Conservation (phyloP, 2,329 filamentous ascomycete genomes). For the Xylaria arbuscula region DNA sequence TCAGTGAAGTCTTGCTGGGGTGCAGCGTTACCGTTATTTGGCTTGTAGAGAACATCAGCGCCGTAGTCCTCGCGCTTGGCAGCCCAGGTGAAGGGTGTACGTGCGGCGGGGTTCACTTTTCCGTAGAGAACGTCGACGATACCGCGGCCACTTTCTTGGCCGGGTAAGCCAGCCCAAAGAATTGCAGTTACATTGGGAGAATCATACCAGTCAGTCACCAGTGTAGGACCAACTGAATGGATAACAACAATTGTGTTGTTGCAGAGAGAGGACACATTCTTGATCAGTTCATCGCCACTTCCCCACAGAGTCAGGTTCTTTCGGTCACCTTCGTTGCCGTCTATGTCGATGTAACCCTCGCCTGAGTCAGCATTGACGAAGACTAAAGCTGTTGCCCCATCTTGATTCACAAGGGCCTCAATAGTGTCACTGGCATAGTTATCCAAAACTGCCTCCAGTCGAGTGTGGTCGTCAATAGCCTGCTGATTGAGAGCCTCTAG, state of each 20-base stretch:
- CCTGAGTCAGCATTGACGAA: conserved; percentile 90
- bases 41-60: conserved; percentile 71
- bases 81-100: conserved; percentile 85
- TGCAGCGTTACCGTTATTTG: conserved; percentile 73
- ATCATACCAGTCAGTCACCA: conserved; percentile 79
- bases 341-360: conserved; percentile 86
- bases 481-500: conserved; percentile 74
- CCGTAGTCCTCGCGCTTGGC: conserved; percentile 74
- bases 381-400: conserved; percentile 79
- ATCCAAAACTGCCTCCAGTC: conserved; percentile 74
- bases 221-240: conserved; percentile 83
- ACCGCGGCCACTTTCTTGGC: conserved; percentile 84
- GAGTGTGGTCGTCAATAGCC: conserved; percentile 67
- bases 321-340: conserved; percentile 86
- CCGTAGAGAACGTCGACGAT: conserved; percentile 88
- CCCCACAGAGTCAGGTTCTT: conserved; percentile 94
- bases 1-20: conserved; percentile 81
- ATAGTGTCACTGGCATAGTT: conserved; percentile 73
- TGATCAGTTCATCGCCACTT: conserved; percentile 81
- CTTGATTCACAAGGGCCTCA: conserved; percentile 68
- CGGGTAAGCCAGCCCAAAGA: conserved; percentile 82
- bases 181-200: conserved; percentile 86
- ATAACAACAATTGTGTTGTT: conserved; percentile 94
- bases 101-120: conserved; percentile 78
- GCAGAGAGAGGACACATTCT: conserved; percentile 80